Percentiles rank a stretch among this genome's conserved stretches.
phyloP scores from a whole-genome alignment of 2,329 filamentous ascomycete genomes.

The Monosporascus sp. region DNA sequence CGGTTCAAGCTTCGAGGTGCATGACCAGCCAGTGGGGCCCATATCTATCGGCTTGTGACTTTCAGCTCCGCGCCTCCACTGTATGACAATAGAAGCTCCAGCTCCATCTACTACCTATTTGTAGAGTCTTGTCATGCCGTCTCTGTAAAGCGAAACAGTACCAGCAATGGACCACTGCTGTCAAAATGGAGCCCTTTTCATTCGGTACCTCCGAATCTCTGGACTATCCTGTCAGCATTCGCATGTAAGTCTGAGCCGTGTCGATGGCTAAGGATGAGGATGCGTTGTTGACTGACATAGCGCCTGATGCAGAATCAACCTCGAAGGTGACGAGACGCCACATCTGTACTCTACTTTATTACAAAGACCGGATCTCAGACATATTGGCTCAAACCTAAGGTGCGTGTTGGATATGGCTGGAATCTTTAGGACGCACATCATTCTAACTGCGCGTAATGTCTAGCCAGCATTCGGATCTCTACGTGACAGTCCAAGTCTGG shows the following conservation, averaged over 20 bases:
- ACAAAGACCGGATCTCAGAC: constrained; percentile 71
- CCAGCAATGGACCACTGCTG: constrained; percentile 7
- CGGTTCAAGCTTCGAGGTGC: no score
- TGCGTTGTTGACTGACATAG: constrained; percentile 8
- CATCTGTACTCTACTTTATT: constrained; percentile 74
- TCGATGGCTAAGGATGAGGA: constrained; percentile 4
- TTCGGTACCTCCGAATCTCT: constrained; percentile 88
- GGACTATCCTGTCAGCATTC: constrained; percentile 64
- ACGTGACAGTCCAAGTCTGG: constrained; percentile 90
- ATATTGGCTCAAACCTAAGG: constrained; percentile 82
- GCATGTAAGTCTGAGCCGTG: constrained; percentile 45
- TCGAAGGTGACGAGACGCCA: constrained; percentile 71
- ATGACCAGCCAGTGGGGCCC: no score
- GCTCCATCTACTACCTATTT: background rate
- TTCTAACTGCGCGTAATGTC: constrained; percentile 20
- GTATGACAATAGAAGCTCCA: background rate
- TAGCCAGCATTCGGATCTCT: constrained; percentile 80
- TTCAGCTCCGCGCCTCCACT: background rate
- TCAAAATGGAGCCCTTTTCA: constrained; percentile 84
- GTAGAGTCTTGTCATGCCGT: background rate
- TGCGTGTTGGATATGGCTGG: constrained; percentile 25
- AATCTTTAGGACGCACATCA: background rate
- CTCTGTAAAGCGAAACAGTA: constrained; percentile 1
- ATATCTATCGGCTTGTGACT: background rate
- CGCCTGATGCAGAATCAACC: constrained; percentile 36